Evolutionary conservation across 345 rosid species (phyloP).

Genomic region (Theobroma cacao): DNA sequence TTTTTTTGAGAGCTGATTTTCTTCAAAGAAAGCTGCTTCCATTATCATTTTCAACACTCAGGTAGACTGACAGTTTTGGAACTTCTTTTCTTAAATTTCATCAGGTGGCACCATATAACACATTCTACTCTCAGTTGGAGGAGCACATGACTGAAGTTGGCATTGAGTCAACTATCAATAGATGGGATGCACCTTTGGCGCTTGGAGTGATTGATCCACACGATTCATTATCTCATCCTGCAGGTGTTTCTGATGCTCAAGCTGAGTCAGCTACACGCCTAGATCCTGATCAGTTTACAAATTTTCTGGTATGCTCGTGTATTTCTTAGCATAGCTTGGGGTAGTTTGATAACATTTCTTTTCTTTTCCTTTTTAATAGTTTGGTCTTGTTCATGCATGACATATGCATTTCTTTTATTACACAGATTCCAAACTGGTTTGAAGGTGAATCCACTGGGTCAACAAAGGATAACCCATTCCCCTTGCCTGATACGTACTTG

Average conservation of each 20-base stretch:
- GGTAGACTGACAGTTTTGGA: not conserved
- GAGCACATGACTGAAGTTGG: constrained; percentile 90
- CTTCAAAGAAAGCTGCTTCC: not conserved
- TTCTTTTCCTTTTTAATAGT: not conserved
- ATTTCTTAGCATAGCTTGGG: not conserved
- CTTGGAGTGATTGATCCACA: constrained; percentile 93
- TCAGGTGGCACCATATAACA: constrained; percentile 97
- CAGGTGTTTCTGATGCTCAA: constrained; percentile 92
- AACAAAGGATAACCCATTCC: constrained; percentile 86
- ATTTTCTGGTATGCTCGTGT: constrained; percentile 66
- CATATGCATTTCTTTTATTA: constrained; percentile 11
- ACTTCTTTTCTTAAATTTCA: constrained; percentile 14
- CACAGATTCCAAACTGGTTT: constrained; percentile 93
- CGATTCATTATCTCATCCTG: constrained; percentile 95
- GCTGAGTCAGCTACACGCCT: constrained; percentile 77
- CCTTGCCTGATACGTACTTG: constrained; percentile 68
- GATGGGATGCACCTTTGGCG: constrained; percentile 87
- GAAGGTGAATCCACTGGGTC: constrained; percentile 64
- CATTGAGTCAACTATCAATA: constrained; percentile 70
- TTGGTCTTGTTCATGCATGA: constrained; percentile 1
- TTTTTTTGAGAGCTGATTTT: not conserved
- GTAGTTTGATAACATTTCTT: not conserved
- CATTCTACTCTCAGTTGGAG: constrained; percentile 85
- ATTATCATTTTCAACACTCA: not conserved
- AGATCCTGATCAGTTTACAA: constrained; percentile 91